Conservation (phyloP, 148 eudicot species). For the Amaranthus palmeri region DNA sequence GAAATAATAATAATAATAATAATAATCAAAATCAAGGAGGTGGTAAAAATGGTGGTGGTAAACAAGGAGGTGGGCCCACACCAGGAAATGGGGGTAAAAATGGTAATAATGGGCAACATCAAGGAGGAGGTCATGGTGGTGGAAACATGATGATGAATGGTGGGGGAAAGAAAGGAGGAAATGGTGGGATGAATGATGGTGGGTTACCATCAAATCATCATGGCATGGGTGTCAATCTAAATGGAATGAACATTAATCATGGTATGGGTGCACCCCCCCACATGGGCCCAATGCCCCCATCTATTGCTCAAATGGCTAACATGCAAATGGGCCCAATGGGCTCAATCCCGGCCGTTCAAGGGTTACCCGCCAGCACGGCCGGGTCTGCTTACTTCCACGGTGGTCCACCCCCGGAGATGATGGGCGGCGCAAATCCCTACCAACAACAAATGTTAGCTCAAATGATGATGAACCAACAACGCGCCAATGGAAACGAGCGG, state of each 20-base stretch:
- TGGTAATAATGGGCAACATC: slow-evolving; percentile 26
- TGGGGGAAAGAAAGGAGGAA: slow-evolving; percentile 29
- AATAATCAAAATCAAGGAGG: slow-evolving; percentile 34
- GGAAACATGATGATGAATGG: slow-evolving; percentile 24
- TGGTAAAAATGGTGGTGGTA: slow-evolving; percentile 34
- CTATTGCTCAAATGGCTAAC: slow-evolving; percentile 57
- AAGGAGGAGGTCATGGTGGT: slow-evolving; percentile 25
- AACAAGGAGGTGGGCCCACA: slow-evolving; percentile 25
- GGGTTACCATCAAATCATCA: slow-evolving; percentile 30
- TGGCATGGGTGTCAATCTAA: slow-evolving; percentile 25
- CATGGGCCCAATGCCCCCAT: slow-evolving; percentile 37
- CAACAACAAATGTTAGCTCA: slow-evolving; percentile 71
- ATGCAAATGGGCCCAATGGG: slow-evolving; percentile 66
- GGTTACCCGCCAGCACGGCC: slow-evolving; percentile 53
- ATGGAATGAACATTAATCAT: background rate
- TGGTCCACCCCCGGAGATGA: slow-evolving; percentile 43
- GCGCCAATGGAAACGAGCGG: slow-evolving; percentile 66
- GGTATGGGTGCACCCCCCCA: slow-evolving; percentile 31
- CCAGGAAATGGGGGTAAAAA: slow-evolving; percentile 31
- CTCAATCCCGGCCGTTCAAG: slow-evolving; percentile 57
- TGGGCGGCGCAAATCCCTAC: slow-evolving; percentile 60
- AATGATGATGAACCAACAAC: slow-evolving; percentile 93
- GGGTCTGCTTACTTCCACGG: slow-evolving; percentile 41
- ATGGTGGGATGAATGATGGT: slow-evolving; percentile 41
- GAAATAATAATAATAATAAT: slow-evolving; percentile 29